Conservation (phyloP, 139 green algal species). For the Zygnema circumcarinatum region DNA sequence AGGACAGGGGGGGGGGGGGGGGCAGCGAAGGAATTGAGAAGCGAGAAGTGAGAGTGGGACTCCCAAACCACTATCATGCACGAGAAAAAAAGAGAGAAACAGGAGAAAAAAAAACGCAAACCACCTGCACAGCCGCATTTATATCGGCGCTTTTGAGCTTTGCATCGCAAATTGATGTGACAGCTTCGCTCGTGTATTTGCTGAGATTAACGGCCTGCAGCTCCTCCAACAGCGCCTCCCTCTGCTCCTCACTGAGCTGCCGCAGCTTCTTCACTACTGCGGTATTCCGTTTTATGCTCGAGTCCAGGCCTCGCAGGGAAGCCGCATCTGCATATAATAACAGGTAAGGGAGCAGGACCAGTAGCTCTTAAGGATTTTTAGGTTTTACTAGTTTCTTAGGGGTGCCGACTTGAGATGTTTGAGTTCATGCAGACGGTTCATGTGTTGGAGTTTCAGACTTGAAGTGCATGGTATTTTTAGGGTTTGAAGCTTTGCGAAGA, state of each 20-base stretch:
- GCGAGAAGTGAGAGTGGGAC: too few relatives aligned
- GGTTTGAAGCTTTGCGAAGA: too few relatives aligned
- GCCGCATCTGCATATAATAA: conserved; percentile 41
- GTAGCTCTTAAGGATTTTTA: background rate
- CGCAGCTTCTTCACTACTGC: conserved; percentile 86
- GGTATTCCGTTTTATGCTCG: conserved; percentile 91
- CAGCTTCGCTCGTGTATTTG: conserved; percentile 93
- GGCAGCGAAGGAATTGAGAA: too few relatives aligned
- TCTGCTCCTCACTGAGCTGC: conserved; percentile 56
- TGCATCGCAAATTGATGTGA: conserved; percentile 82
- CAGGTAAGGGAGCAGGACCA: conserved; percentile 16
- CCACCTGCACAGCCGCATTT: conserved; percentile 76
- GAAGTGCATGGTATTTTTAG: too few relatives aligned
- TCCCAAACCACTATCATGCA: too few relatives aligned
- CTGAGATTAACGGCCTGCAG: conserved; percentile 60
- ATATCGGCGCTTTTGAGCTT: conserved; percentile 83
- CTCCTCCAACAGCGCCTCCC: conserved; percentile 55
- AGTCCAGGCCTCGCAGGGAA: conserved; percentile 76
- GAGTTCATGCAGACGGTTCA: background rate
- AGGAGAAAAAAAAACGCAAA: background rate
- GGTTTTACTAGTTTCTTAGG: conserved; percentile 3
- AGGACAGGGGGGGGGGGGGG: too few relatives aligned
- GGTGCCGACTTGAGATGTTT: background rate
- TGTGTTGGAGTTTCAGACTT: conserved; percentile 12
- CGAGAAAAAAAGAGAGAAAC: too few relatives aligned